Evolutionary conservation across 768 basidiomycete genomes (phyloP), one percentile per base, ranked within the genome.

Genomic region (Terana coerulea): DNA sequence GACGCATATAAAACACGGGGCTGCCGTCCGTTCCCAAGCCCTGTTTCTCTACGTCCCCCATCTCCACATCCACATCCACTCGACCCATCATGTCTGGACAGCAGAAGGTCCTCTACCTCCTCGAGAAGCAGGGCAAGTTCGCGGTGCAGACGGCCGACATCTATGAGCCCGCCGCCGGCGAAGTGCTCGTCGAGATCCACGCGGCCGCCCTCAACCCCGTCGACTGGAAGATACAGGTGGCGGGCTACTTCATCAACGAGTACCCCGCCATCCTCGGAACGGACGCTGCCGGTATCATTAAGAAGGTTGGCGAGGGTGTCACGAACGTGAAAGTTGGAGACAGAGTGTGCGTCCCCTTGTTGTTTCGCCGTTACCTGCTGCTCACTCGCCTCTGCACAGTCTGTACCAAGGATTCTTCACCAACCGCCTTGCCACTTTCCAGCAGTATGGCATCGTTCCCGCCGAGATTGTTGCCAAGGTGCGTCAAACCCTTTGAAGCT

Each of bases 251-350:
- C 51, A 37, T 75, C n/a, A 54, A 69, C n/a, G 47, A 61, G 3
- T 79, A 52, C 51, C 77, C 76, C 1, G 59, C 61, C n/a, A 57
- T 74, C 39, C 44, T 71, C 26, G 76, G 73, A 5, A 52, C 44
- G 4, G 75, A 78, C n/a, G 64, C 52, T 15, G 69, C 74, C 5
- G 75, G 76, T 14, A 63, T 61, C 21, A 66, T 75, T 28, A 67
- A 66, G 21, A 64, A 64, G 25, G 64, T 75, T n/a, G 76, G 72
- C 15, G 57, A 67, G 17, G 68, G 62, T 0, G 76, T 76, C 1
- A 63, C 65, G 3, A 49, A 59, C 19, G 64, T 75, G 47, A 64
- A 62, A 26, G 62, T 66, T 17, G 75, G 74, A 4, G 72, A 70
- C 52, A 66, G 58, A 47, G 66, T 74, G 69, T 70, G 33, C 54